phyloP scores from a whole-genome alignment of 441 rosid species.

The Macaranga tanarius region DNA sequence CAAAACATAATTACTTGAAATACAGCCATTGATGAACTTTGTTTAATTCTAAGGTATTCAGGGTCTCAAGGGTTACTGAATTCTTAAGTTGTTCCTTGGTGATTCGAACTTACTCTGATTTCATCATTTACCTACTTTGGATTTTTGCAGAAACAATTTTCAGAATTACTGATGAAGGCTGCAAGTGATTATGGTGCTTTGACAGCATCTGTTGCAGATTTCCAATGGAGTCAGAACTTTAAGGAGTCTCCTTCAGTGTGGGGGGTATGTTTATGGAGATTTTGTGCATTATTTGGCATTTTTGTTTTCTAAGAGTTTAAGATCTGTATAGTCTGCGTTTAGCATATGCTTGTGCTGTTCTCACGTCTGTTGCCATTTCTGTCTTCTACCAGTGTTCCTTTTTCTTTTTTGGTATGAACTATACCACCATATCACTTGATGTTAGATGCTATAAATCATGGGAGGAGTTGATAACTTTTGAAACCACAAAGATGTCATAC shows the following conservation, averaged over 20 bases:
- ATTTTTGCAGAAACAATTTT: conserved; percentile 82
- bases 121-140: neutral
- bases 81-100: neutral
- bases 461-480: neutral
- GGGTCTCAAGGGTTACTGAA: neutral
- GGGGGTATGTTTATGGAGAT: conserved; percentile 64
- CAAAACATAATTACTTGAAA: neutral
- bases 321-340: neutral
- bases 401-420: neutral
- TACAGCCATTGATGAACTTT: neutral
- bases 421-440: conserved; percentile 1
- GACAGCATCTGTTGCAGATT: conserved; percentile 88
- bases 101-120: neutral
- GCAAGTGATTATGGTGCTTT: conserved; percentile 94
- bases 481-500: neutral
- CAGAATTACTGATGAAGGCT: conserved; percentile 91
- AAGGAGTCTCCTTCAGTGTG: conserved; percentile 95
- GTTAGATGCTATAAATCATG: neutral
- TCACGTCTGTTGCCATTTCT: neutral
- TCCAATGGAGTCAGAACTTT: conserved; percentile 96
- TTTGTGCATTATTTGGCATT: conserved; percentile 9
- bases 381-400: neutral
- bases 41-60: neutral
- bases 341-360: neutral
- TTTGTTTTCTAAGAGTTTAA: no score